Percentiles rank a stretch among this genome's conserved stretches.
These are phyloP conservation scores for Pseudohalonectria lignicola DNA, from an alignment of 2,329 filamentous ascomycete genomes.

Conservation along the genomic window DNA sequence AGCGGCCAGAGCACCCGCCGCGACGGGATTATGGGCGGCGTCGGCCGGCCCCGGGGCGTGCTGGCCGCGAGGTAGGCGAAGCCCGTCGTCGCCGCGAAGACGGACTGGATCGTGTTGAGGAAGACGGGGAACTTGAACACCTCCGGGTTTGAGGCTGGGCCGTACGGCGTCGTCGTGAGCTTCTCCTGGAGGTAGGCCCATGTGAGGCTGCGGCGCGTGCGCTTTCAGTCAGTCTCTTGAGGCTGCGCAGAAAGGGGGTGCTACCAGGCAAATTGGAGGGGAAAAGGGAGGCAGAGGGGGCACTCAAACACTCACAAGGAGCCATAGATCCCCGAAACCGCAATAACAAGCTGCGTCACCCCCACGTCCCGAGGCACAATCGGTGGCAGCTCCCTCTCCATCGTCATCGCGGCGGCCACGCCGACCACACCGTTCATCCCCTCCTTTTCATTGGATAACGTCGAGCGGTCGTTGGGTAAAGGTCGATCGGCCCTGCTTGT, in stretches of 20 bases:
- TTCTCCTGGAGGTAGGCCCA: slow-evolving; percentile 97
- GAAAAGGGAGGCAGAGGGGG: not conserved
- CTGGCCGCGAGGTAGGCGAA: slow-evolving; percentile 66
- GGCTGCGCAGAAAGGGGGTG: not conserved
- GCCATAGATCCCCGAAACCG: slow-evolving; percentile 90
- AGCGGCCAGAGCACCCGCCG: slow-evolving; percentile 65
- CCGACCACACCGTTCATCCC: not conserved
- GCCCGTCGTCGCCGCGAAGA: slow-evolving; percentile 75
- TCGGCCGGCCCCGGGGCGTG: slow-evolving; percentile 37
- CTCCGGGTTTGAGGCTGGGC: slow-evolving; percentile 33
- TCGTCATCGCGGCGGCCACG: slow-evolving; percentile 19
- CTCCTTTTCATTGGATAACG: not conserved
- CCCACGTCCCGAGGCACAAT: slow-evolving; percentile 39
- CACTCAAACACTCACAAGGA: slow-evolving; percentile 61
- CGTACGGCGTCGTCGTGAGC: slow-evolving; percentile 86
- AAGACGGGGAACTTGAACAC: slow-evolving; percentile 91
- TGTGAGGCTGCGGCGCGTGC: slow-evolving; percentile 62
- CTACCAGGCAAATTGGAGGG: too few relatives aligned
- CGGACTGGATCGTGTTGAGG: slow-evolving; percentile 89
- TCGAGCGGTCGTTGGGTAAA: slow-evolving; percentile 5
- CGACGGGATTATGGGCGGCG: slow-evolving; percentile 66
- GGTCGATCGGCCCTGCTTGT: slow-evolving; percentile 34
- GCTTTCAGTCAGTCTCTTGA: not conserved
- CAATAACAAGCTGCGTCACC: slow-evolving; percentile 66
- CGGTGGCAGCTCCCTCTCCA: slow-evolving; percentile 12